These are phyloP conservation scores for Plasmodium berghei DNA, from an alignment of 169 alveolate genomes.

Conservation along the genomic window DNA sequence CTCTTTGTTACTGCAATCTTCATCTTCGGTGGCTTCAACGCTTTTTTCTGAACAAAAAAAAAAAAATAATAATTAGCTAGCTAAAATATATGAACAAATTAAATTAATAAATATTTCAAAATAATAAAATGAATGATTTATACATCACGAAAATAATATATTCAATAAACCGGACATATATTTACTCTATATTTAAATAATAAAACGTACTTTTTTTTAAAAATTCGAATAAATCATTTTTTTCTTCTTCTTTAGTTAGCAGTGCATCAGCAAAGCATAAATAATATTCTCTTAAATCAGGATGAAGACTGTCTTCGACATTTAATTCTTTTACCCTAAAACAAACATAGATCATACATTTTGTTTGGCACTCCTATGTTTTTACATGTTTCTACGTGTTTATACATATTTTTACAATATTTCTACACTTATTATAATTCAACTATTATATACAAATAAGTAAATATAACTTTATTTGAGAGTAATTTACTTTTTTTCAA, in stretches of 20 bases:
- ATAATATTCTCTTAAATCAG: constrained; percentile 58
- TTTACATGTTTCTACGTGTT: background rate
- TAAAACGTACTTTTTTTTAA: constrained; percentile 48
- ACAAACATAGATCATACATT: background rate
- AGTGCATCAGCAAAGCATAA: constrained; percentile 61
- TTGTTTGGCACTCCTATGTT: background rate
- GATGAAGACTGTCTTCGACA: constrained; percentile 38
- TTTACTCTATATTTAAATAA: background rate
- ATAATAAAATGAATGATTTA: background rate
- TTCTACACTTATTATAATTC: too few relatives aligned
- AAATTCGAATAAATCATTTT: constrained; percentile 54
- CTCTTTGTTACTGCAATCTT: constrained; percentile 32
- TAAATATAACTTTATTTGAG: background rate
- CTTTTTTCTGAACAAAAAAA: constrained; percentile 32
- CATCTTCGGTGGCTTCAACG: constrained; percentile 48
- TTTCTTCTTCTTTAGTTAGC: constrained; percentile 63
- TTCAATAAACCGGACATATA: background rate
- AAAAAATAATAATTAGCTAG: background rate
- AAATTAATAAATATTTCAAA: background rate
- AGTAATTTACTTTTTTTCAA: constrained; percentile 51
- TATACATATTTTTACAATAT: background rate
- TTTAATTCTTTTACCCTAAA: constrained; percentile 53
- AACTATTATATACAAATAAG: background rate
- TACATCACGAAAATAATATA: background rate
- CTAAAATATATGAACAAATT: background rate